These are phyloP conservation scores for Hyphopichia burtonii DNA, from an alignment of 1,139 yeast genomes.

Conservation along the genomic window DNA sequence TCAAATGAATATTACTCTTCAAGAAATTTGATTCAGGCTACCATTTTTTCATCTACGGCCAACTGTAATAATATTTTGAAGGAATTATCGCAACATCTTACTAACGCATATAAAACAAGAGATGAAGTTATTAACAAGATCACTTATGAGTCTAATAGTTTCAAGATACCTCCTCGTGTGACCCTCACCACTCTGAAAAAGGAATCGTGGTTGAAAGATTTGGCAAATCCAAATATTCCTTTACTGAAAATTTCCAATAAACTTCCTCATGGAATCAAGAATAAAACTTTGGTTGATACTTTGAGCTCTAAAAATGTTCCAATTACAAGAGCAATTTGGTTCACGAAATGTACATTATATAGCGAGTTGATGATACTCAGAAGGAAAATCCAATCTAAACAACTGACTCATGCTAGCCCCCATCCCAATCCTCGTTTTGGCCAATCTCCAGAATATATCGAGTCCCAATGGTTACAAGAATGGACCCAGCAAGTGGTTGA, in stretches of 20 bases:
- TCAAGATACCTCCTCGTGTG: conserved; percentile 81
- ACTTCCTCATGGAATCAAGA: conserved; percentile 89
- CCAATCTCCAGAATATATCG: conserved; percentile 32
- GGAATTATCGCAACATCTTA: conserved; percentile 50
- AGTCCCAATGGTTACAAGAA: conserved; percentile 70
- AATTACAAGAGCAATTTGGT: conserved; percentile 79
- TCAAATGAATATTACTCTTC: conserved; percentile 51
- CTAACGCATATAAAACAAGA: conserved; percentile 59
- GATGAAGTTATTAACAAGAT: conserved; percentile 69
- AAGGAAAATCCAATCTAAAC: conserved; percentile 39
- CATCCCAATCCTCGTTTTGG: conserved; percentile 7
- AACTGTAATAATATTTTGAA: conserved; percentile 38
- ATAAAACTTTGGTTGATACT: conserved; percentile 69
- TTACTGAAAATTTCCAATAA: conserved; percentile 67
- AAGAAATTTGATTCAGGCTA: conserved; percentile 49
- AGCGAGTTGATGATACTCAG: conserved; percentile 73
- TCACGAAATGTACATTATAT: conserved; percentile 80
- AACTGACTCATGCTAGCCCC: conserved; percentile 9
- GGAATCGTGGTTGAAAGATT: conserved; percentile 80
- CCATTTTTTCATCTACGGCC: conserved; percentile 38
- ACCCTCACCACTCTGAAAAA: conserved; percentile 83
- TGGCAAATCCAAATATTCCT: conserved; percentile 68
- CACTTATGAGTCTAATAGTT: conserved; percentile 48
- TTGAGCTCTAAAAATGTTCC: conserved; percentile 69
- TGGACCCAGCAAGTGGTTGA: conserved; percentile 83